Percentiles rank a stretch among this genome's conserved stretches.
Conservation (phyloP, 768 basidiomycete species). For the Postia placenta region DNA sequence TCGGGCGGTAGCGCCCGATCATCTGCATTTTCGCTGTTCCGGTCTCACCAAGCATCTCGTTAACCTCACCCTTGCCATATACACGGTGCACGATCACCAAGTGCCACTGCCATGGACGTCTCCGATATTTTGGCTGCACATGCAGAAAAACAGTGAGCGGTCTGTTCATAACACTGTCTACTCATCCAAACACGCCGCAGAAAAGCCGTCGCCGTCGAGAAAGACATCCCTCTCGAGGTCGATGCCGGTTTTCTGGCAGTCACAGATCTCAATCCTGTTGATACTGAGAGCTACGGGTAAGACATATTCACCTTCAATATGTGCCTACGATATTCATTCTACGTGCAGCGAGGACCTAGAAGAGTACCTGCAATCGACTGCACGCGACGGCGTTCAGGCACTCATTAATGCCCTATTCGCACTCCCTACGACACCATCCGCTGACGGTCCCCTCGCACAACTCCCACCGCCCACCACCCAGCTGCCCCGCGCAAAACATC, state of each 20-base stretch:
- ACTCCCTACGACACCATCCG: conserved; percentile 69
- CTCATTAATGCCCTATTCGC: conserved; percentile 77
- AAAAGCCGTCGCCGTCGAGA: conserved; percentile 65
- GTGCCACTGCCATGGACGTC: conserved; percentile 46
- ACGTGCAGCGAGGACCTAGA: conserved; percentile 64
- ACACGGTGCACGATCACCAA: background rate
- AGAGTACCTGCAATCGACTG: conserved; percentile 69
- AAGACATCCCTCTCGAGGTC: conserved; percentile 71
- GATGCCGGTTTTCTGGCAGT: conserved; percentile 82
- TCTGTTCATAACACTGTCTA: background rate
- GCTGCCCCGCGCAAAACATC: conserved; percentile 85
- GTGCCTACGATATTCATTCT: background rate
- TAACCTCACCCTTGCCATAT: too few relatives aligned
- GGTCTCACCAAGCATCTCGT: background rate
- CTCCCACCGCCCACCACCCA: conserved; percentile 73
- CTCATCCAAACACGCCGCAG: conserved; percentile 29
- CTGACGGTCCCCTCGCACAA: conserved; percentile 77
- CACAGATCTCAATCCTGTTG: conserved; percentile 83
- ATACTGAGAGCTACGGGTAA: conserved; percentile 78
- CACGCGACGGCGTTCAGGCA: conserved; percentile 77
- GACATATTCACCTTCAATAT: conserved; percentile 17
- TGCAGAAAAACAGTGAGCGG: conserved; percentile 63
- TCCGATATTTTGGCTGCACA: conserved; percentile 72
- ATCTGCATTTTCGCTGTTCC: background rate
- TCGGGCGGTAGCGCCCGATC: background rate